Evolutionary conservation across 495 filamentous ascomycete genomes (phyloP), one percentile per base, ranked within the genome.

Genomic region (Aspergillus cavernicola): DNA sequence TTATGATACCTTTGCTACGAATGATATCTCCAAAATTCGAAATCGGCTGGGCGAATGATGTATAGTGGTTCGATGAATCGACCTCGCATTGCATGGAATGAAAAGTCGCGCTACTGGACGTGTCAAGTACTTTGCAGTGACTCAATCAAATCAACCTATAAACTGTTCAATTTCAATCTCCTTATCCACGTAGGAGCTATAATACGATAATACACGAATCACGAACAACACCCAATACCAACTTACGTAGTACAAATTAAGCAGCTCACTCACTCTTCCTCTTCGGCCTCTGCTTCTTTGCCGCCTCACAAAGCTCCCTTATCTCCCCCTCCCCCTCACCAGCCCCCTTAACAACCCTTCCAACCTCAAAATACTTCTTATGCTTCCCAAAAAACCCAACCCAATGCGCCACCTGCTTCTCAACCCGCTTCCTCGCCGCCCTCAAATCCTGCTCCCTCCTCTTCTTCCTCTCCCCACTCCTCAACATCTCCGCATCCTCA

Each of bases 291-390:
- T 74, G 66, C 56, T 70, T 60, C 56, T 59, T 62, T 51, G 78
- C 74, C 13, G 60, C 58, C 49, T 74, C 68, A 65, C 80, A 83
- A 47, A 80, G 66, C 62, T 66, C 68, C 67, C 71, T 70, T 57
- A 70, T 63, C 47, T 66, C 65, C 55, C 66, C 62, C 55, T 56
- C 61, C 41, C 40, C 50, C 47, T 64, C 68, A 49, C 52, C 57
- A 43, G 46, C 59, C 40, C 52, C 24, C 40, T 62, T 66, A 52
- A 72, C 58, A 4, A 93, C 80, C 61, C 70, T 79, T 6, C 90
- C 90, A 19, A 90, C 85, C 68, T 80, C 78, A 56, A 80, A 79
- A 70, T 95, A 95, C 73, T 81, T 88, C 61, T 81, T 73, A 63
- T 81, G 84, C n/a, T 78, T 84, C 67, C 66, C 79, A 68, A 96